Percentiles rank a stretch among this genome's conserved stretches.
These are phyloP conservation scores for Leccinum huronense DNA, from an alignment of 1,284 basidiomycete species.

Conservation along the genomic window DNA sequence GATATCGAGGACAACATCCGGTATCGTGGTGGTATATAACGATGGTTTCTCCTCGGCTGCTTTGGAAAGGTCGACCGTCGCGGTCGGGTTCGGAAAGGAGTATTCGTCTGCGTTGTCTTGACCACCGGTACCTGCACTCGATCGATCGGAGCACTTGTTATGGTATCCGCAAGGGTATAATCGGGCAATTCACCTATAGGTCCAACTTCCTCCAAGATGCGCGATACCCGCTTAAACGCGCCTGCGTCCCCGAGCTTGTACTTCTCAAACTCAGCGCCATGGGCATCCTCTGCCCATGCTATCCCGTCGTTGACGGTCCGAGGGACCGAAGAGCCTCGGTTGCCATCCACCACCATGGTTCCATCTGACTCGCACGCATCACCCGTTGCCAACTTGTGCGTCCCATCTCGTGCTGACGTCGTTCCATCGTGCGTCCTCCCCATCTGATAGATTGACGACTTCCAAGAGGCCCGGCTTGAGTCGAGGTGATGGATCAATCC, in stretches of 20 bases:
- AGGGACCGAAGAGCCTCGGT: slow-evolving; percentile 16
- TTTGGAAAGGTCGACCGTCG: slow-evolving; percentile 10
- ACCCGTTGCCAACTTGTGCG: slow-evolving; percentile 26
- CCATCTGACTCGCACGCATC: slow-evolving; percentile 19
- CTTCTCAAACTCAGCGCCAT: slow-evolving; percentile 36
- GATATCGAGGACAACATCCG: slow-evolving; percentile 1
- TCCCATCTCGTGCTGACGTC: slow-evolving; percentile 59
- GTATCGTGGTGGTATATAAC: slow-evolving; percentile 6
- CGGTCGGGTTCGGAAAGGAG: background rate
- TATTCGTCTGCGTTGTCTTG: background rate
- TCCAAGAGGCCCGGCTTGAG: slow-evolving; percentile 54
- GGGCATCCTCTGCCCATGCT: slow-evolving; percentile 51
- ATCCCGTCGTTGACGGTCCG: slow-evolving; percentile 36
- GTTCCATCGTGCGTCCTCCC: slow-evolving; percentile 42
- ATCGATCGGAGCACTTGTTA: slow-evolving; percentile 7
- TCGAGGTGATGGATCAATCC: slow-evolving; percentile 63
- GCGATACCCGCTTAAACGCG: slow-evolving; percentile 20
- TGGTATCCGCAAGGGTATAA: slow-evolving; percentile 23
- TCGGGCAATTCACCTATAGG: slow-evolving; percentile 38
- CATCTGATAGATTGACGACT: slow-evolving; percentile 41
- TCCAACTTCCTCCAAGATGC: slow-evolving; percentile 34
- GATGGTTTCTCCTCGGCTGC: slow-evolving; percentile 10
- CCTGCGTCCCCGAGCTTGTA: slow-evolving; percentile 21
- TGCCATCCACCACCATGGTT: slow-evolving; percentile 5
- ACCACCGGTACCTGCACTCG: background rate